Evolutionary conservation across 1,284 basidiomycete genomes (phyloP).

Genomic region (Ustilago vetiveriae): DNA sequence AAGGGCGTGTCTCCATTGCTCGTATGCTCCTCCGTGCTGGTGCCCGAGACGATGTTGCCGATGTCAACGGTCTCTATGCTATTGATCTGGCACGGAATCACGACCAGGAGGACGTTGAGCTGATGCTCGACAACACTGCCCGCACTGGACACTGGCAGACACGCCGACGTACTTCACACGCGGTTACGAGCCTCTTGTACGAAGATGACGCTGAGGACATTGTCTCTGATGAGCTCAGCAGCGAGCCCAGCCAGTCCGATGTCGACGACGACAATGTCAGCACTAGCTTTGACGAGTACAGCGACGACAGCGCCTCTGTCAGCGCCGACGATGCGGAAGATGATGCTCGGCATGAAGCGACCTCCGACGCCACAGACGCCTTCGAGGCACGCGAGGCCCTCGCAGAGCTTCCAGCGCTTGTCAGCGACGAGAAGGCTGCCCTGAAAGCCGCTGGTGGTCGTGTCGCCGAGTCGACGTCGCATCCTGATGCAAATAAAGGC

Average conservation of each 20-base stretch:
- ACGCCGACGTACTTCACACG: conserved; percentile 33
- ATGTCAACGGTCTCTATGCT: conserved; percentile 80
- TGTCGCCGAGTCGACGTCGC: conserved; percentile 2
- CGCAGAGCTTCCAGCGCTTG: conserved; percentile 18
- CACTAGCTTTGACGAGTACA: conserved; percentile 53
- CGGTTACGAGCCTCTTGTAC: conserved; percentile 59
- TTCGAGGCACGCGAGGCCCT: conserved; percentile 30
- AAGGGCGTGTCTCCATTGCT: conserved; percentile 76
- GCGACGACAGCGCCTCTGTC: conserved; percentile 34
- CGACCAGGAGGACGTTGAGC: conserved; percentile 70
- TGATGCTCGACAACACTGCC: conserved; percentile 61
- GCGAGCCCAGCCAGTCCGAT: conserved; percentile 39
- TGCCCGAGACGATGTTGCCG: conserved; percentile 80
- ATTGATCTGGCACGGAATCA: conserved; percentile 78
- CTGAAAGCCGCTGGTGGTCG: conserved; percentile 26
- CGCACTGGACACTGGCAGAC: conserved; percentile 43
- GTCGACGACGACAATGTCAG: conserved; percentile 65
- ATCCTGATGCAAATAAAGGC: not conserved
- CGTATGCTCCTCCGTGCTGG: conserved; percentile 79
- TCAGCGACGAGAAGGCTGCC: conserved; percentile 35
- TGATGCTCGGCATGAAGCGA: not conserved
- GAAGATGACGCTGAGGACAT: conserved; percentile 32
- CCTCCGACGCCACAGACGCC: conserved; percentile 10
- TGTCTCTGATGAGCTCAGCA: conserved; percentile 47
- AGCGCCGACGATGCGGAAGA: conserved; percentile 29